Evolutionary conservation across 148 eudicot genomes (phyloP).

Genomic region (Nepenthes mirabilis): DNA sequence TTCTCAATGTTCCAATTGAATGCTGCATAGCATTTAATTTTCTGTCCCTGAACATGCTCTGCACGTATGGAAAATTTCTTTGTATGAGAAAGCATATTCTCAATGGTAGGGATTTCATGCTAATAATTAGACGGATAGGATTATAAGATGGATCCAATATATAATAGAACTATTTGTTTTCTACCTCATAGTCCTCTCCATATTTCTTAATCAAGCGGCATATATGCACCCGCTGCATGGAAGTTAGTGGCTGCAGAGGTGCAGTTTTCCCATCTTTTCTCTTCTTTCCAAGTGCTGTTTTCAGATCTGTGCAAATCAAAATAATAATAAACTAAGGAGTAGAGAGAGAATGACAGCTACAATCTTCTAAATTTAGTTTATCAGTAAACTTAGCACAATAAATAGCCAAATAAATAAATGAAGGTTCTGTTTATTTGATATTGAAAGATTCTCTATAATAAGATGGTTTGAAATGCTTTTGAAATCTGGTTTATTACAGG

Average conservation of each 20-base stretch:
- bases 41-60: constrained; percentile 85
- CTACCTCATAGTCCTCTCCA: constrained; percentile 86
- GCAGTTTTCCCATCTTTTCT: constrained; percentile 74
- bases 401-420: too few species aligned
- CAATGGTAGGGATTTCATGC: neutral
- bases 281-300: constrained; percentile 77
- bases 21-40: constrained; percentile 86
- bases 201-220: constrained; percentile 50
- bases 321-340: neutral
- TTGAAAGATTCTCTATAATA: too few species aligned
- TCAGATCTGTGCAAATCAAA: constrained; percentile 37
- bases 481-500: too few species aligned
- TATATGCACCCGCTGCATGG: constrained; percentile 56
- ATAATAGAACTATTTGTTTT: neutral
- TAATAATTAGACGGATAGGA: too few species aligned
- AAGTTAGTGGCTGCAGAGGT: constrained; percentile 65
- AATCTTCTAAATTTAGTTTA: too few species aligned
- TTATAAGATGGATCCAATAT: neutral
- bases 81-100: neutral
- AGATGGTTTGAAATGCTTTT: too few species aligned
- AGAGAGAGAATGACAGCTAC: neutral
- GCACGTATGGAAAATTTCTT: constrained; percentile 12
- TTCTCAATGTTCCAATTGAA: constrained; percentile 72
- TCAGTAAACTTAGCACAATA: neutral
- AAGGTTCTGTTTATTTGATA: too few species aligned